These are phyloP conservation scores for Boletus tylopilopsis DNA, from an alignment of 768 basidiomycete species.

Conservation along the genomic window DNA sequence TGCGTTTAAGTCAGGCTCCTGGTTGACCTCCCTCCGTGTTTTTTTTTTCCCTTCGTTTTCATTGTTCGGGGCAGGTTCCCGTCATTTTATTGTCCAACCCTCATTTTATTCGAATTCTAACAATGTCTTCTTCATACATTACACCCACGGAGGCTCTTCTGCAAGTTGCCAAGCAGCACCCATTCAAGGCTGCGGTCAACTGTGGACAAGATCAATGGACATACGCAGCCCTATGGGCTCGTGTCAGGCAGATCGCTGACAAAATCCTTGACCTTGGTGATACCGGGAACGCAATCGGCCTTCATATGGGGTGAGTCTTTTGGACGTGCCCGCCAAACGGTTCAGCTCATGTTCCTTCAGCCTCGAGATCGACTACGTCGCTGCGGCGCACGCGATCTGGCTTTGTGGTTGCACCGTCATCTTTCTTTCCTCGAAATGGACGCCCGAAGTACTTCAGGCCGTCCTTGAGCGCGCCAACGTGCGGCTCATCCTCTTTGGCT, in stretches of 20 bases:
- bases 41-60: constrained; percentile 10
- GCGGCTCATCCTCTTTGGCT: constrained; percentile 22
- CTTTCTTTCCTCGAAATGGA: constrained; percentile 31
- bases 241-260: constrained; percentile 25
- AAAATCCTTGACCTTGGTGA: constrained; percentile 15
- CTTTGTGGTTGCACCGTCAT: constrained; percentile 23
- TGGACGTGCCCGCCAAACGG: background rate
- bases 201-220: constrained; percentile 23
- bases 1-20: constrained; percentile 13
- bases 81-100: background rate
- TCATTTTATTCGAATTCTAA: constrained; percentile 1
- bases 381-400: constrained; percentile 31
- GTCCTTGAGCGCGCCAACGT: constrained; percentile 23
- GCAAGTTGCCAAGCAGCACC: constrained; percentile 27
- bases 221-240: constrained; percentile 32
- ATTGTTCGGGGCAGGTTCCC: constrained; percentile 19
- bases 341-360: constrained; percentile 3
- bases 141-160: constrained; percentile 31
- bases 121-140: constrained; percentile 13
- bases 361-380: constrained; percentile 29
- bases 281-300: constrained; percentile 21
- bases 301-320: constrained; percentile 22
- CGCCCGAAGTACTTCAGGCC: constrained; percentile 22
- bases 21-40: constrained; percentile 20
- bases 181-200: constrained; percentile 20